These are phyloP conservation scores for Ambispora gerdemannii DNA, from an alignment of 192 early-diverging fungal genomes.

Conservation along the genomic window DNA sequence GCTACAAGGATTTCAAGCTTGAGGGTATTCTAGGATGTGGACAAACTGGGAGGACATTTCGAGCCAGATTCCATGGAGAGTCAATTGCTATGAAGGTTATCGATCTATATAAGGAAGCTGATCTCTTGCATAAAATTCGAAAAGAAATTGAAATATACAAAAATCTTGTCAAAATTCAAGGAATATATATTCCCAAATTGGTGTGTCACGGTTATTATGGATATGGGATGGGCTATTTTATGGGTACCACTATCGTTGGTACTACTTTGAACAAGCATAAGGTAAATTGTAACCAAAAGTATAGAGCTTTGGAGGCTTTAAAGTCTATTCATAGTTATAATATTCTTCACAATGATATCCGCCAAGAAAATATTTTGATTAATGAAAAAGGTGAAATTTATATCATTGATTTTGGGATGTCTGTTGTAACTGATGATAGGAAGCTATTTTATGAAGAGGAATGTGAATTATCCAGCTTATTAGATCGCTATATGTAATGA, in stretches of 20 bases:
- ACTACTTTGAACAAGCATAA: conserved; percentile 13
- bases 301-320: conserved; percentile 16
- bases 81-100: conserved; percentile 27
- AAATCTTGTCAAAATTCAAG: conserved; percentile 2
- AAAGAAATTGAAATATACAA: conserved; percentile 16
- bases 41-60: conserved; percentile 28
- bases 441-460: conserved; percentile 19
- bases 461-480: conserved; percentile 20
- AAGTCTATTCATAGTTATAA: conserved; percentile 15
- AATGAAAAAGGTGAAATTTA: conserved; percentile 26
- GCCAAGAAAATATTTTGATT: conserved; percentile 26
- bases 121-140: conserved; percentile 18
- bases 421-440: conserved; percentile 22
- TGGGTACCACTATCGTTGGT: conserved; percentile 15
- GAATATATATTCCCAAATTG: conserved; percentile 19
- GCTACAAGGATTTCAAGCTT: conserved; percentile 21
- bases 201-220: conserved; percentile 22
- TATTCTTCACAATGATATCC: conserved; percentile 26
- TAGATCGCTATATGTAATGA: conserved; percentile 26
- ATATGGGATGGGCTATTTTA: conserved; percentile 14
- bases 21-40: conserved; percentile 26
- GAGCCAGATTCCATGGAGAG: conserved; percentile 15
- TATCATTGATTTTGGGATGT: conserved; percentile 26
- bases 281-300: neutral
- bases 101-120: conserved; percentile 27